Evolutionary conservation across 805 yeast species (phyloP), one percentile per base, ranked within the genome.

Genomic region (Ogataea parapolymorpha): DNA sequence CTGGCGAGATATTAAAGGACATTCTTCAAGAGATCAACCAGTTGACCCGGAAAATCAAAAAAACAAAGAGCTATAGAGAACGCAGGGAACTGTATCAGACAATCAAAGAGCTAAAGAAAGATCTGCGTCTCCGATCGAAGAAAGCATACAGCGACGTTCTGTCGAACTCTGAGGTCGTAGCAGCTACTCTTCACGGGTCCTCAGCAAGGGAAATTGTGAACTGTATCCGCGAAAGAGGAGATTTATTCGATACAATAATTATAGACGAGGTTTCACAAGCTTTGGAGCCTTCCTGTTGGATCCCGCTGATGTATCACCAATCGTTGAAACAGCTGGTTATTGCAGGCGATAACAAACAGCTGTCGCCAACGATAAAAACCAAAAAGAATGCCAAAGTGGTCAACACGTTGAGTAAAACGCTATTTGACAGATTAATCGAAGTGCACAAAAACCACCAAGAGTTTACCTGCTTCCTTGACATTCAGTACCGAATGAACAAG

Each of bases 191-290:
- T 13, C 98, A 91, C 62, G 96, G 96, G 0, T 77, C 96, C 0
- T 88, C 95, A 8, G 71, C 88, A 0, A 68, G 80, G 51, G 89
- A 84, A 35, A 62, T 89, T 8, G 68, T 75, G n/a, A 69, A 75
- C 3, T 63, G 80, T 30, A 56, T 63, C 4, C 58, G 62, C 24
- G 62, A 62, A 20, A 33, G 37, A 14, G 59, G 55, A 7, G 66
- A 62, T 26, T 56, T 80, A 10, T 87, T 91, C 55, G 87, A 86
- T 49, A 79, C 95, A 0, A 69, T 91, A 24, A 85, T 93, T 10
- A 90, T 91, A 26, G 99, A 91, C 63, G 99, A 91, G 62, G 96
- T 91, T 0, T 88, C 97, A 0, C 99, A 91, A 61, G 75, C 96
- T 9, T 64, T 91, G 40, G 96, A 91, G 55, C 95, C 97, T 1